These are phyloP conservation scores for Phyllosticta citriasiana DNA, from an alignment of 2,329 filamentous ascomycete genomes.

Conservation along the genomic window DNA sequence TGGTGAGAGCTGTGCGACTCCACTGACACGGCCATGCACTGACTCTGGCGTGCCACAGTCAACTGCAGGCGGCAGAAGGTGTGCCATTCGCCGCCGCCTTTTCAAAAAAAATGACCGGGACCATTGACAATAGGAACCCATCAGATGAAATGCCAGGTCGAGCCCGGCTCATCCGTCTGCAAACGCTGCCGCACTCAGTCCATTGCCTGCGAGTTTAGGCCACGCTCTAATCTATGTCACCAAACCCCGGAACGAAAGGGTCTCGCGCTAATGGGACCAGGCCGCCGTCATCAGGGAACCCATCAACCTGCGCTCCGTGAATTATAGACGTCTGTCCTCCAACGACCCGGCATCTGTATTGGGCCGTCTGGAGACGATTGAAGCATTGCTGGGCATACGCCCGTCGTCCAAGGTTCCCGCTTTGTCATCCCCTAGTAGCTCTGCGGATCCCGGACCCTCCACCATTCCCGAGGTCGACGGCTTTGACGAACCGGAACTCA, in stretches of 20 bases:
- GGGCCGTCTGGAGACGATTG: slow-evolving; percentile 11
- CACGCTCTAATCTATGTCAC: slow-evolving; percentile 29
- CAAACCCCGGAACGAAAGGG: neutral
- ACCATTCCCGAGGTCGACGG: slow-evolving; percentile 12
- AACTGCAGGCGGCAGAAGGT: slow-evolving; percentile 14
- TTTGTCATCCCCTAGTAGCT: slow-evolving; percentile 1
- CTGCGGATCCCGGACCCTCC: slow-evolving; percentile 11
- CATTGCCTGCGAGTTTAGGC: slow-evolving; percentile 32
- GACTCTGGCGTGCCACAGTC: slow-evolving; percentile 7
- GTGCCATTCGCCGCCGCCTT: neutral
- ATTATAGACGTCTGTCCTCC: neutral
- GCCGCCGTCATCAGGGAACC: slow-evolving; percentile 8
- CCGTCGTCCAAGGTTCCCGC: slow-evolving; percentile 7
- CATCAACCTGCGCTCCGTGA: slow-evolving; percentile 1
- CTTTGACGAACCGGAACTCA: slow-evolving; percentile 14
- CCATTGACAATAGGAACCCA: neutral
- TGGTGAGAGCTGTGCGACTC: slow-evolving; percentile 7
- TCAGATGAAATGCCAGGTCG: slow-evolving; percentile 14
- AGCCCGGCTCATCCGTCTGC: slow-evolving; percentile 11
- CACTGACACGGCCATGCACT: neutral
- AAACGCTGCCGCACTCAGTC: slow-evolving; percentile 12
- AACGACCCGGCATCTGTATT: slow-evolving; percentile 8
- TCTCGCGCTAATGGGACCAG: neutral
- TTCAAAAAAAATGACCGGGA: neutral
- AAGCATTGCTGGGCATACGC: slow-evolving; percentile 14